A percentile compares a stretch with the other conserved stretches of the same genome.
Conservation (phyloP, 768 basidiomycete genomes). For the Amanita rubescens region DNA sequence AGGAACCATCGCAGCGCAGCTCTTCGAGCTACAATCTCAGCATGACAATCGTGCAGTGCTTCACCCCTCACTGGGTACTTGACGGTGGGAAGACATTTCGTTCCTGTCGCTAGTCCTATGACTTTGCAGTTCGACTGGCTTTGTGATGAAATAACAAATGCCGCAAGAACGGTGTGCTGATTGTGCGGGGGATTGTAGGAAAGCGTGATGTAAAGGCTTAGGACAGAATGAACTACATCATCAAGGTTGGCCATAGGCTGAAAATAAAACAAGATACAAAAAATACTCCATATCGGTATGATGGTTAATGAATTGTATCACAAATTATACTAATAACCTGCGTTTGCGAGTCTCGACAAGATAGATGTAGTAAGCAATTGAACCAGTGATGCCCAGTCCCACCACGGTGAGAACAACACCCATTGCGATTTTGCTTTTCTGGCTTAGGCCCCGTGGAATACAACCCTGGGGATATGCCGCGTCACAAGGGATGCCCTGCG, state of each 20-base stretch:
- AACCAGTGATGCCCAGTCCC: conserved; percentile 48
- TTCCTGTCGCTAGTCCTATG: conserved; percentile 74
- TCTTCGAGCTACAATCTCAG: conserved; percentile 85
- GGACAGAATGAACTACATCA: conserved; percentile 23
- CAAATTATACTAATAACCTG: not conserved
- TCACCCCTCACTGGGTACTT: conserved; percentile 66
- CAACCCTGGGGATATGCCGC: conserved; percentile 53
- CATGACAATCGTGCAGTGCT: conserved; percentile 82
- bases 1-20: conserved; percentile 74
- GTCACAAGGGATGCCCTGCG: conserved; percentile 73
- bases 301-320: not conserved
- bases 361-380: conserved; percentile 32
- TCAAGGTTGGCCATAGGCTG: conserved; percentile 5
- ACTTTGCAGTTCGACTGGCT: conserved; percentile 31
- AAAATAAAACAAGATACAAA: not conserved
- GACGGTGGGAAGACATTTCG: conserved; percentile 70
- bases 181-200: conserved; percentile 42
- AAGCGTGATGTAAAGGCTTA: conserved; percentile 36
- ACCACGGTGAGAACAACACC: conserved; percentile 57
- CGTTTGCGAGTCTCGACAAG: conserved; percentile 9
- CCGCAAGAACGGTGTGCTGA: conserved; percentile 61
- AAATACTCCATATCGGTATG: not conserved
- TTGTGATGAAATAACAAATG: conserved; percentile 33
- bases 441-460: conserved; percentile 44
- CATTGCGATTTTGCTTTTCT: conserved; percentile 59